phyloP scores from a whole-genome alignment of 768 basidiomycete species.

The Termitomyces sp. region DNA sequence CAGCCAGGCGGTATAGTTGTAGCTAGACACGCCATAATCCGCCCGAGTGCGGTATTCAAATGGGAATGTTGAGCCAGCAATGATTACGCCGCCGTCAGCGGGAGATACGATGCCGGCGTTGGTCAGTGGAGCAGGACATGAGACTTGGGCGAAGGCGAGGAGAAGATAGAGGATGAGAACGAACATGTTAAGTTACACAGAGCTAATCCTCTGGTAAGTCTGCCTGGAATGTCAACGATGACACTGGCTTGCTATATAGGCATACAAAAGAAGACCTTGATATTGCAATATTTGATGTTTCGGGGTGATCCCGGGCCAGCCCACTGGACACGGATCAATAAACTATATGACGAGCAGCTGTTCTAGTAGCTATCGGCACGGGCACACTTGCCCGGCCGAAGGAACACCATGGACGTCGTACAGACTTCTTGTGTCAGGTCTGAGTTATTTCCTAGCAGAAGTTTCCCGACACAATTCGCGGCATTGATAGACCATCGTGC shows the following conservation, averaged over 20 bases:
- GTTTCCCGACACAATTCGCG: not conserved
- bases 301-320: not conserved
- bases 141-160: not conserved
- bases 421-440: too few relatives aligned
- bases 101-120: slow-evolving; percentile 17
- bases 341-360: not conserved
- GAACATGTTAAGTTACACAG: not conserved
- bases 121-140: not conserved
- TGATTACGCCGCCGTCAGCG: slow-evolving; percentile 27
- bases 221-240: not conserved
- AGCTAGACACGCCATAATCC: slow-evolving; percentile 40
- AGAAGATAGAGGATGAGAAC: not conserved
- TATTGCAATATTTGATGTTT: not conserved
- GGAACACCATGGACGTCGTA: not conserved
- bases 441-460: not conserved
- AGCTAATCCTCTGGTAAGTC: not conserved
- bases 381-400: not conserved
- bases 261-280: not conserved
- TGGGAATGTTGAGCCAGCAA: slow-evolving; percentile 36
- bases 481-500: not conserved
- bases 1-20: slow-evolving; percentile 38
- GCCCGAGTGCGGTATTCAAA: slow-evolving; percentile 34
- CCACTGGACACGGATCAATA: not conserved
- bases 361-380: not conserved
- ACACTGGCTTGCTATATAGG: not conserved